phyloP scores from a whole-genome alignment of 1,284 basidiomycete species.

The Schizophyllum amplum region DNA sequence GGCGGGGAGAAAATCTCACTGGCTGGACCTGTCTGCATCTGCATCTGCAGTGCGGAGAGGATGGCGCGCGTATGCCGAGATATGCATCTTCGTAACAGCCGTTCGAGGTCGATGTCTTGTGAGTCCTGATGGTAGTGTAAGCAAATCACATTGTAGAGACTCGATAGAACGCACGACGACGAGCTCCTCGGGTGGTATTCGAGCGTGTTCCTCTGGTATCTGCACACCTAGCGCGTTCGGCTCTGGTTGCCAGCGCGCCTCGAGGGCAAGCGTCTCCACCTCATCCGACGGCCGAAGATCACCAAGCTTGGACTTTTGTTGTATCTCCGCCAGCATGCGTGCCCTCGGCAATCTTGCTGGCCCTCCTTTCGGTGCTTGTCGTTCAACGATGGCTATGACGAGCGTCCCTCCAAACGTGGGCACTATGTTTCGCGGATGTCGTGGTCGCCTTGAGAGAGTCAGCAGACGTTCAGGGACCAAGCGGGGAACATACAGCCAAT shows the following conservation, averaged over 20 bases:
- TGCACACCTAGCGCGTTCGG: conserved; percentile 48
- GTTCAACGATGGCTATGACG: conserved; percentile 35
- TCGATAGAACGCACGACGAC: conserved; percentile 42
- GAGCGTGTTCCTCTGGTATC: conserved; percentile 34
- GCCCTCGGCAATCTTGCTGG: conserved; percentile 41
- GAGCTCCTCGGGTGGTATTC: conserved; percentile 29
- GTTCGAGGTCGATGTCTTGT: conserved; percentile 62
- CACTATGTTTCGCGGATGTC: conserved; percentile 35
- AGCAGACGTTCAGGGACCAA: not conserved
- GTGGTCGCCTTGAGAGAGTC: conserved; percentile 16
- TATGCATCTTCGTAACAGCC: conserved; percentile 49
- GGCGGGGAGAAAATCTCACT: conserved; percentile 52
- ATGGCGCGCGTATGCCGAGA: conserved; percentile 54
- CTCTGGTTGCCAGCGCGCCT: conserved; percentile 62
- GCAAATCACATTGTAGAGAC: too few species aligned
- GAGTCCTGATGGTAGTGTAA: conserved; percentile 38
- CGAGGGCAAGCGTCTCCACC: conserved; percentile 54
- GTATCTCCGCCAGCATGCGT: conserved; percentile 51
- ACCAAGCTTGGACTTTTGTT: conserved; percentile 51
- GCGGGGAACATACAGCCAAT: conserved; percentile 60
- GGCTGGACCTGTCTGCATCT: conserved; percentile 40
- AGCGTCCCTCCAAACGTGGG: conserved; percentile 49
- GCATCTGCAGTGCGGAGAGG: conserved; percentile 42
- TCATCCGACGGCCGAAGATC: conserved; percentile 54
- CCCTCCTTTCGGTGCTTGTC: conserved; percentile 27